Base-by-base conservation (phyloP, 768 basidiomycete species). In the Amylocystis lapponica region DNA sequence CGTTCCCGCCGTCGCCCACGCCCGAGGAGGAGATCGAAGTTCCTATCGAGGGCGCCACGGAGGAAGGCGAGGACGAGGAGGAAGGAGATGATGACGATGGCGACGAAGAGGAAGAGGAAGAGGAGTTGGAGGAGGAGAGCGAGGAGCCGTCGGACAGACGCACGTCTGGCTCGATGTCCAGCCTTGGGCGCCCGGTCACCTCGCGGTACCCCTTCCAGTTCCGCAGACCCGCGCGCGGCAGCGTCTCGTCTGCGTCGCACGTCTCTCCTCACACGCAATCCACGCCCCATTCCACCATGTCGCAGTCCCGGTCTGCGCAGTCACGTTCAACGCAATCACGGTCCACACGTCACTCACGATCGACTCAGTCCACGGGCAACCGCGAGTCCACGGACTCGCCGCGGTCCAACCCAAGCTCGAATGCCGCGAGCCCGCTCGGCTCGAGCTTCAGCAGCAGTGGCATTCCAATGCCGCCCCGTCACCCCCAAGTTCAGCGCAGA, bases 101-200 rank as follows among this genome's bases (percentile, higher is more conserved):
- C 11, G 76, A 75, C 27, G 74, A 66, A 1, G 74, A 67, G 3
- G 66, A 57, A 11, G 65, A 50, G 2, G 63, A 54, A 12, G 66
- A 60, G 19, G 69, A 65, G 19, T 49, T 30, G 4, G 65, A 61
- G 31, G 66, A 65, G 32, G 67, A 66, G 39, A 73, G 71, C 34
- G 71, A 69, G 31, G 64, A 60, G 23, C 81, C 81, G 0, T 75
- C 79, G 4, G 78, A 47, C 26, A 45, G 77, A 31, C 72, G 81
- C 14, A 83, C 78, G 4, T 87, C 86, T 0, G 85, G 79, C 16
- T 91, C 89, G 7, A 80, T 92, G 81, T 91, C 88, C 3, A 86
- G 83, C 48, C 74, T 92, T 5, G 89, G 89, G 3, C 81, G 84
- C 19, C 88, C 86, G 1, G 71, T 91, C 40, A 61, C 66, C 26